Evolutionary conservation across 2,329 filamentous ascomycete species (phyloP), one percentile per base, ranked within the genome.

Genomic region (Parastagonospora nodorum): DNA sequence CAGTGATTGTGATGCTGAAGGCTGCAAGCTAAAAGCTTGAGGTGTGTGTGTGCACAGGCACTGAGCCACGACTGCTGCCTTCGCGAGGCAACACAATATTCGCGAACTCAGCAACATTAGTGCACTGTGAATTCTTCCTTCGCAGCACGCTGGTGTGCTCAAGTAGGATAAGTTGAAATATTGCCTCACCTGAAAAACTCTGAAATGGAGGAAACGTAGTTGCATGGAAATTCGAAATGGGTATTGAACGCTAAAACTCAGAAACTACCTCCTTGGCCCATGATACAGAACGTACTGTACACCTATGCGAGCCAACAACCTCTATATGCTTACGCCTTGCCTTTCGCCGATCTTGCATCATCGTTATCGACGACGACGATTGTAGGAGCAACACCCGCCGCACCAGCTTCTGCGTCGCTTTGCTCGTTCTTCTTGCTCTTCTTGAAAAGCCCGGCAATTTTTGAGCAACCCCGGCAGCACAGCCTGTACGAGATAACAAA

Each of bases 401-500:
- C 44, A 4, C 53, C 53, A 14, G 54, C 42, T 12, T 64, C 61
- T 2, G 48, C 53, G 39, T 65, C 57, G 12, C 53, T 54, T 14
- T 63, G 51, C 15, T 64, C 50, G 1, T 51, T 45, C 42, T 16
- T 48, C 48, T 50, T 61, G 28, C 31, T 51, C 41, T 51, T 63
- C 39, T 43, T 57, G 44, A 67, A 62, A n/a, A 66, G 2, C 1
- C 42, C 33, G 33, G 45, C 59, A 6, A 62, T 14, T 30, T 57
- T 60, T 10, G 51, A 43, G 16, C 36, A 51, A 6, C 45, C 53
- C 10, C 28, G 44, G 14, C 51, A 50, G 19, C 50, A 50, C 55
- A 48, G 58, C 8, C 53, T 52, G 36, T 67, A 69, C 0, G 52
- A 48, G 14, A 66, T 14, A 8, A 69, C 53, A 8, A 66, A 52